Evolutionary conservation across 495 filamentous ascomycete species (phyloP).

Genomic region (Barbatosphaeria neglecta): DNA sequence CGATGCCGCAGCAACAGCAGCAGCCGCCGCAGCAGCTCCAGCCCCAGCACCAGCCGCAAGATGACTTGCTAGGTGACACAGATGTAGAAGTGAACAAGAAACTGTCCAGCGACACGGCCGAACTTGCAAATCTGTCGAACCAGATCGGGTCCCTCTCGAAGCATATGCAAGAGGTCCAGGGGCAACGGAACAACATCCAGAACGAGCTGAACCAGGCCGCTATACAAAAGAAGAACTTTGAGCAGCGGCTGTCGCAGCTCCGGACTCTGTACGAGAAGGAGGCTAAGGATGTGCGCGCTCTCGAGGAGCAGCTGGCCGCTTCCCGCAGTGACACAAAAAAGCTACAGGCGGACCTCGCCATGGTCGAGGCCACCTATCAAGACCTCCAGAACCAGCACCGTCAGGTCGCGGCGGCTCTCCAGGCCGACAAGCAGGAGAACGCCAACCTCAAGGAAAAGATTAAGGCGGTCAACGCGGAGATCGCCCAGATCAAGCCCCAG

Average conservation of each 20-base stretch:
- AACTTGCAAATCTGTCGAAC: constrained; percentile 93
- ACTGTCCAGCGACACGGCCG: constrained; percentile 75
- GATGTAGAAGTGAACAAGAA: constrained; percentile 84
- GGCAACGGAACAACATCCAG: constrained; percentile 64
- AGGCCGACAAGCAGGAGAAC: constrained; percentile 84
- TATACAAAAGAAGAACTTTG: constrained; percentile 83
- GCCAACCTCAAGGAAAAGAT: constrained; percentile 77
- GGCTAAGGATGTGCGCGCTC: constrained; percentile 66
- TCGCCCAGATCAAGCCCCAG: constrained; percentile 70
- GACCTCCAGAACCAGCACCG: constrained; percentile 79
- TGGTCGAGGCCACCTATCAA: constrained; percentile 69
- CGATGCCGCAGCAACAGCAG: constrained; percentile 29
- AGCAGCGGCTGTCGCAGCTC: constrained; percentile 71
- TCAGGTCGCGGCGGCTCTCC: constrained; percentile 59
- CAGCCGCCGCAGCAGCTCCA: constrained; percentile 36
- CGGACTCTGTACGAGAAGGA: constrained; percentile 86
- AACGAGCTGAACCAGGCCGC: constrained; percentile 65
- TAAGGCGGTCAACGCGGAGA: constrained; percentile 65
- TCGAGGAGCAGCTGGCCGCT: constrained; percentile 69
- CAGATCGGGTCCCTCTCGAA: constrained; percentile 81
- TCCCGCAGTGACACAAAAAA: constrained; percentile 74
- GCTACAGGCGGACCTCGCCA: constrained; percentile 66
- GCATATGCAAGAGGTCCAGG: constrained; percentile 87
- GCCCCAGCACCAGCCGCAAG: constrained; percentile 46
- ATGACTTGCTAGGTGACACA: constrained; percentile 89